Evolutionary conservation across 202 grass and related monocot species (phyloP), one percentile per base, ranked within the genome.

Genomic region (Setaria italica): DNA sequence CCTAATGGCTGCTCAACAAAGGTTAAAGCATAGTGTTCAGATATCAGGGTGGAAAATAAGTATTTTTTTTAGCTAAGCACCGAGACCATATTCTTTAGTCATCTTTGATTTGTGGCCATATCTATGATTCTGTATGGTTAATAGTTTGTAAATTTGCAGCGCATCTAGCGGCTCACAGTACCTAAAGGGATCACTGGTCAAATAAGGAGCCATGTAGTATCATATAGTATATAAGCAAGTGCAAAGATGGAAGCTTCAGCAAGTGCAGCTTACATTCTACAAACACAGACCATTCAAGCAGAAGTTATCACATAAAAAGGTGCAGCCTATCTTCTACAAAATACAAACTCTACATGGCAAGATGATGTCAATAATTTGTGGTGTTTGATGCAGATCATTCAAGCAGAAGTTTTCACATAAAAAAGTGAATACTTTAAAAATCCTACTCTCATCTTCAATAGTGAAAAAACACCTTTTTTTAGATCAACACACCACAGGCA

Each of bases 1-100:
- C 48, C 35, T 72, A 83, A 79, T 41, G 35, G 11, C 13, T 37
- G 14, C 39, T 65, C 39, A 84, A 39, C 9, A 39, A n/a, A 58
- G 58, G 59, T 79, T 67, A 68, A 19, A 49, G 1, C 82, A 84
- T 60, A 15, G 14, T 74, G 43, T 60, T 74, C 68, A 50, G 48
- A 79, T 58, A 53, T 39, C 32, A 50, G 11, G 53, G 65, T 33
- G 41, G 60, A 62, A 76, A 49, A 6, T 78, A 57, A 16, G 19
- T 50, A 1, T 74, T 33, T 42, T 85, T 80, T 80, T 19, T 49
- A 48, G 25, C 6, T 34, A 58, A 66, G 41, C n/a, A 48, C 17
- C 9, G 35, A 58, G n/a, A 69, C 29, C 83, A 80, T 66, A 29
- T 15, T 15, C 77, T 34, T 17, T 75, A 33, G 32, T 21, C 30